A percentile compares a stretch with the other conserved stretches of the same genome.
Conservation (phyloP, 441 rosid genomes). For the Theobroma grandiflorum region DNA sequence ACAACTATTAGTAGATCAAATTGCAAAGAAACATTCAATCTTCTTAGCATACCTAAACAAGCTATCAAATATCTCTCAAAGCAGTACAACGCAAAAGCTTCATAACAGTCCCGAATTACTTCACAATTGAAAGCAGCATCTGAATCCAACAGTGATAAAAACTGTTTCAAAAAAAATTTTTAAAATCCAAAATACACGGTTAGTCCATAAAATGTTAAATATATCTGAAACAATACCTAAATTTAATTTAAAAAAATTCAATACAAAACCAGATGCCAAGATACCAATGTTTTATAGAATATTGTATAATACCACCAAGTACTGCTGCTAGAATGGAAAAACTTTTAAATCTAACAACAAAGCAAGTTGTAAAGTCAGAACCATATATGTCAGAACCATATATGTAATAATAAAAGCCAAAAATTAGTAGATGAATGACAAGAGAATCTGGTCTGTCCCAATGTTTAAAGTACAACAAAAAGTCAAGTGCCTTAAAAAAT, state of each 20-base stretch:
- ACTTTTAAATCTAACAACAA: conserved; percentile 1
- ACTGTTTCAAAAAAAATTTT: conserved; percentile 54
- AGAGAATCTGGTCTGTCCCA: neutral
- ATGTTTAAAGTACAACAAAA: neutral
- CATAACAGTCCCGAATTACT: conserved; percentile 94
- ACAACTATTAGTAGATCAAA: neutral
- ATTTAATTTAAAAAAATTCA: neutral
- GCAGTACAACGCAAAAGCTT: conserved; percentile 97
- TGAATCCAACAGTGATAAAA: conserved; percentile 87
- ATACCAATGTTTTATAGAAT: neutral
- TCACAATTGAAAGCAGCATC: conserved; percentile 92
- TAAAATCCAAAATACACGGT: conserved; percentile 25
- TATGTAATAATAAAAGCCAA: neutral
- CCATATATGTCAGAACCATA: no score
- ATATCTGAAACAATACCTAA: neutral
- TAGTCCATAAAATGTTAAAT: neutral
- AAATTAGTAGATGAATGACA: neutral
- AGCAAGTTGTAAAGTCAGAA: neutral
- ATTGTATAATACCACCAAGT: neutral
- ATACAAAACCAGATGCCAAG: conserved; percentile 14
- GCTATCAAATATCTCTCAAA: conserved; percentile 98
- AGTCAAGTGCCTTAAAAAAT: neutral
- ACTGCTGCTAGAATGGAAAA: neutral
- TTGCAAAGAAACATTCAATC: neutral
- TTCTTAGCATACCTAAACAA: conserved; percentile 74